Conservation (phyloP, 208 protist genomes). For the Trypanosoma grayi region DNA sequence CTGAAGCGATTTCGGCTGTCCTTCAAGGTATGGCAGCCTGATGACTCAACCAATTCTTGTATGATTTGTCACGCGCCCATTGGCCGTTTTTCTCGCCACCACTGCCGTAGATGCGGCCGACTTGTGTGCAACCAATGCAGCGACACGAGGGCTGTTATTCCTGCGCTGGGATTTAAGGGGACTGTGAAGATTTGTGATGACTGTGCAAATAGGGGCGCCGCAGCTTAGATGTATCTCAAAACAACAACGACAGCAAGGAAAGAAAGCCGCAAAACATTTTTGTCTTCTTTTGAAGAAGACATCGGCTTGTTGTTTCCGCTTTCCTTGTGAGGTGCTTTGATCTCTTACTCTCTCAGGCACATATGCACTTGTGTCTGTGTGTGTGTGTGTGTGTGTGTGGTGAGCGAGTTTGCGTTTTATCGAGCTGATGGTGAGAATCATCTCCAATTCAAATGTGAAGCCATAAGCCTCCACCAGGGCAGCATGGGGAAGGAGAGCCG, state of each 20-base stretch:
- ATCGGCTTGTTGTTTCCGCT: too few relatives aligned
- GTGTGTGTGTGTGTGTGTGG: too few relatives aligned
- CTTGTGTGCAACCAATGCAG: conserved; percentile 72
- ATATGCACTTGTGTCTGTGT: too few relatives aligned
- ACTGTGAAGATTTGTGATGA: conserved; percentile 81
- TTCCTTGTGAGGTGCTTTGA: too few relatives aligned
- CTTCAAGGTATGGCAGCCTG: conserved; percentile 84
- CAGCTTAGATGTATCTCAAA: not conserved
- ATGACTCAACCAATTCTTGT: conserved; percentile 50
- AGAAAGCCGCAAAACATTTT: conserved; percentile 4
- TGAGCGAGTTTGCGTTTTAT: too few relatives aligned
- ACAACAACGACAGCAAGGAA: not conserved
- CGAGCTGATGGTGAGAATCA: too few relatives aligned
- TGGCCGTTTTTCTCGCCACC: conserved; percentile 79
- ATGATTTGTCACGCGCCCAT: conserved; percentile 62
- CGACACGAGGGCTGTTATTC: conserved; percentile 46
- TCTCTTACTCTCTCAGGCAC: too few relatives aligned
- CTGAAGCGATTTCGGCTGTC: conserved; percentile 21
- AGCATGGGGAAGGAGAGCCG: too few relatives aligned
- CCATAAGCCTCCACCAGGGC: too few relatives aligned
- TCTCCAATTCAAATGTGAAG: too few relatives aligned
- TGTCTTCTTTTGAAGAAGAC: too few relatives aligned
- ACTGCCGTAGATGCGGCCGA: conserved; percentile 83
- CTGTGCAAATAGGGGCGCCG: conserved; percentile 36
- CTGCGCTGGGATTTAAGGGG: conserved; percentile 53